phyloP scores from a whole-genome alignment of 495 filamentous ascomycete species.

The Aspergillus mulundensis region DNA sequence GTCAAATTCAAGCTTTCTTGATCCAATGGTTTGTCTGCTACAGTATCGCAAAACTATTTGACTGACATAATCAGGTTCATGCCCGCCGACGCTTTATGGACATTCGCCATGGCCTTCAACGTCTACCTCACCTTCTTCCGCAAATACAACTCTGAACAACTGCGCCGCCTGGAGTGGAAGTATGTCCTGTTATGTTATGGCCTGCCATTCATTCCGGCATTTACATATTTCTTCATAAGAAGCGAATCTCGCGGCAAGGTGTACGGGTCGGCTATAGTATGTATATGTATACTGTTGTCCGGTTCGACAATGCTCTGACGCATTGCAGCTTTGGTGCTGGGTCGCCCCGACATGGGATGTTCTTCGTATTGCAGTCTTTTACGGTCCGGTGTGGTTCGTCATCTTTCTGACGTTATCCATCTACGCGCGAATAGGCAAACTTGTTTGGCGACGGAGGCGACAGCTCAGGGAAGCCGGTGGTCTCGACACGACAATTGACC shows the following conservation, averaged over 20 bases:
- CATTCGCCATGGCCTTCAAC: constrained; percentile 82
- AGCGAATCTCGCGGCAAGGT: constrained; percentile 47
- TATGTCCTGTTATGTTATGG: constrained; percentile 76
- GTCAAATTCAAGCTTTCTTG: constrained; percentile 73
- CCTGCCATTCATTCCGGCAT: constrained; percentile 64
- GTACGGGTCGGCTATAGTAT: constrained; percentile 70
- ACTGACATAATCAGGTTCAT: constrained; percentile 52
- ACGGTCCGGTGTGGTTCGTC: constrained; percentile 80
- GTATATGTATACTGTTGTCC: constrained; percentile 14
- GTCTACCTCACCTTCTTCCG: constrained; percentile 84
- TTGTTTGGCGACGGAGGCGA: constrained; percentile 58
- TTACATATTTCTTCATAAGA: constrained; percentile 63
- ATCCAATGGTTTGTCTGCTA: constrained; percentile 58
- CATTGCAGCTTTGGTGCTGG: constrained; percentile 75
- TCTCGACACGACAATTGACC: constrained; percentile 37
- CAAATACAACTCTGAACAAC: constrained; percentile 62
- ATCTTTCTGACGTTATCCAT: constrained; percentile 68
- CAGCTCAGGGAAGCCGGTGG: constrained; percentile 38
- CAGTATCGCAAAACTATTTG: background rate
- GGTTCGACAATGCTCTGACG: background rate
- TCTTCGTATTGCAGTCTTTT: constrained; percentile 73
- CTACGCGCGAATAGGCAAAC: constrained; percentile 65
- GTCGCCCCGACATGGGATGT: constrained; percentile 63
- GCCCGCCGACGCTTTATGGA: constrained; percentile 75
- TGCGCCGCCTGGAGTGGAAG: constrained; percentile 66